Evolutionary conservation across 805 yeast genomes (phyloP).

Genomic region (Yarrowia sp.): DNA sequence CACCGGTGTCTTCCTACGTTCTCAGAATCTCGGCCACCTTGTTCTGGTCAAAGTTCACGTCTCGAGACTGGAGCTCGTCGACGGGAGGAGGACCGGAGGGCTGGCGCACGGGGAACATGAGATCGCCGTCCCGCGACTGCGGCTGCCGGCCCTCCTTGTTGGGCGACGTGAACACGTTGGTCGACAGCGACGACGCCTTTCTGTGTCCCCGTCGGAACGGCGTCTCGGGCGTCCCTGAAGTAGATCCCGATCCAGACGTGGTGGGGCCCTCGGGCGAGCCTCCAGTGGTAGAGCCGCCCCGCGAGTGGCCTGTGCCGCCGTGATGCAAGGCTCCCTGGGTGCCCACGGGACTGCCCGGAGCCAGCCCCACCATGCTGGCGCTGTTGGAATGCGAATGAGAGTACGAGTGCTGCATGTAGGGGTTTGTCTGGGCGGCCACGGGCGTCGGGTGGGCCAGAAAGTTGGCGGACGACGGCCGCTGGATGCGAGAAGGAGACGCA

Average conservation of each 20-base stretch:
- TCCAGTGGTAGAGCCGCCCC: neutral
- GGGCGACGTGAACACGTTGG: slow-evolving; percentile 41
- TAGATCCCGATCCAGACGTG: neutral
- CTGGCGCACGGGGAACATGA: slow-evolving; percentile 47
- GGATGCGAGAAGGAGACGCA: slow-evolving; percentile 15
- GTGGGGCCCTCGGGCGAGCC: slow-evolving; percentile 9
- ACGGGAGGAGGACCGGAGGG: slow-evolving; percentile 50
- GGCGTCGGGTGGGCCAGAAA: slow-evolving; percentile 41
- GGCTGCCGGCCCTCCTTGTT: slow-evolving; percentile 6
- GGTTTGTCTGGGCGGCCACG: slow-evolving; percentile 43
- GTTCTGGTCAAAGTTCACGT: slow-evolving; percentile 44
- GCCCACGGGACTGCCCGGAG: slow-evolving; percentile 11
- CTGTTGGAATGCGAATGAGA: slow-evolving; percentile 36
- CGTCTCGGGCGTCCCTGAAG: slow-evolving; percentile 5
- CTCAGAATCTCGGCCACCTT: slow-evolving; percentile 35
- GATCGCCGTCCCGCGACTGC: slow-evolving; percentile 41
- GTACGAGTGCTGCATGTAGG: slow-evolving; percentile 41
- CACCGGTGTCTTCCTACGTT: neutral
- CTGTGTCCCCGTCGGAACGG: slow-evolving; percentile 46
- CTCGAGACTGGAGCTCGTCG: slow-evolving; percentile 46
- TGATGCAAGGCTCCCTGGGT: neutral
- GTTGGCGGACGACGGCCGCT: slow-evolving; percentile 35
- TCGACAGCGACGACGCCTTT: slow-evolving; percentile 46
- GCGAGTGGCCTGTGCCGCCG: neutral
- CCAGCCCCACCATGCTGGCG: slow-evolving; percentile 16